Conservation (phyloP, 2,329 filamentous ascomycete species). For the Cyphellophora attinorum region DNA sequence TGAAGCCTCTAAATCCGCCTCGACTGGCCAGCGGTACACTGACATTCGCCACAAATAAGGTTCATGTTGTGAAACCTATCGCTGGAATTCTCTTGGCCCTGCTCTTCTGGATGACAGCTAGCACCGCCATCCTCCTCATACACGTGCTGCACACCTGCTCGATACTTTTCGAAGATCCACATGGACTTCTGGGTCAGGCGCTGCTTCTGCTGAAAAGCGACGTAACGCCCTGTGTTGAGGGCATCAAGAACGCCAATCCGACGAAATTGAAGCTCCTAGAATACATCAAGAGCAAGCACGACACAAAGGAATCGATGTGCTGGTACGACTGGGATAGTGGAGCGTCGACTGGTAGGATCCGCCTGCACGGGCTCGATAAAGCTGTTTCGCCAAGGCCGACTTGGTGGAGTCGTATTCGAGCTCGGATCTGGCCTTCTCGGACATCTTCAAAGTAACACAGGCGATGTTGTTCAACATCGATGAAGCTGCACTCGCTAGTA, state of each 20-base stretch:
- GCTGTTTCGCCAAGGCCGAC: background rate
- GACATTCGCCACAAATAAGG: background rate
- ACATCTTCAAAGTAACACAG: background rate
- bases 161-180: constrained; percentile 1
- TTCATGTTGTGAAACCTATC: background rate
- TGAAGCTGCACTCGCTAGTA: background rate
- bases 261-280: background rate
- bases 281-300: background rate
- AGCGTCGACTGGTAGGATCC: background rate
- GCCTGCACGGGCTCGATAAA: background rate
- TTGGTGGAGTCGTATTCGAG: background rate
- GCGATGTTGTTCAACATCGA: background rate
- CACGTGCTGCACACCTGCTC: background rate
- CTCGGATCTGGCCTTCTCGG: background rate
- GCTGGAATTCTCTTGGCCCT: background rate
- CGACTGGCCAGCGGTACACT: background rate
- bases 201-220: background rate
- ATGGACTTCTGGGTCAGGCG: background rate
- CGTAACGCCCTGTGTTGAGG: constrained; percentile 1
- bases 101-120: background rate
- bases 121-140: background rate
- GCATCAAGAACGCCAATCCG: background rate
- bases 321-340: constrained; percentile 1
- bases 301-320: constrained; percentile 1
- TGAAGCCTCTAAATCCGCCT: background rate